phyloP scores from a whole-genome alignment of 768 basidiomycete genomes.

The Suillus brevipes region DNA sequence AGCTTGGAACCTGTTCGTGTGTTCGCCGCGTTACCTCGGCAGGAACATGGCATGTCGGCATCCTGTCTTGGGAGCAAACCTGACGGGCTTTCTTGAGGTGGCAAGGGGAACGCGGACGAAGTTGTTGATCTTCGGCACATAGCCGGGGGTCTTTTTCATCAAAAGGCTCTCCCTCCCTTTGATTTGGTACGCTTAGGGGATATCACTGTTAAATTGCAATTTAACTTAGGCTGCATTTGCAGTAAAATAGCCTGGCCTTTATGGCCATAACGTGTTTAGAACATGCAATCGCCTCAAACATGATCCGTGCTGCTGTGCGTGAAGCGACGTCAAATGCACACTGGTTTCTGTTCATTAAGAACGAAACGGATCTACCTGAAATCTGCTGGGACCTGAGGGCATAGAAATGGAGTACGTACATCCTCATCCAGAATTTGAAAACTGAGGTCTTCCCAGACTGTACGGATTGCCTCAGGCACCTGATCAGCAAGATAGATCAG shows the following conservation, averaged over 20 bases:
- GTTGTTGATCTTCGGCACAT: background rate
- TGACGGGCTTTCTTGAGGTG: background rate
- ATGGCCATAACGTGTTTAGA: background rate
- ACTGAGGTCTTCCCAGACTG: background rate
- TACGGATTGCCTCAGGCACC: background rate
- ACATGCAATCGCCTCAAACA: background rate
- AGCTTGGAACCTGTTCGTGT: background rate
- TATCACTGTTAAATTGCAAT: background rate
- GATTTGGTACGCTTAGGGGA: background rate
- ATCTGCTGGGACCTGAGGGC: background rate
- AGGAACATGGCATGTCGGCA: constrained; percentile 22
- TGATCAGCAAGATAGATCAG: background rate
- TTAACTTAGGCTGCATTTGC: background rate
- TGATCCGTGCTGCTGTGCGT: background rate
- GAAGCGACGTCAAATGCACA: too few species aligned
- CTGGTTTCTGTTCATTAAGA: background rate
- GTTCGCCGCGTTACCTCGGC: constrained; percentile 26
- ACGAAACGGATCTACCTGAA: background rate
- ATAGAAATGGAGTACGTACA: background rate
- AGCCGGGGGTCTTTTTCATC: background rate
- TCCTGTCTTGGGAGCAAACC: background rate
- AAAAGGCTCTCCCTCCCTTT: background rate
- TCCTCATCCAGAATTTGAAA: background rate
- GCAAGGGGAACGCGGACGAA: background rate
- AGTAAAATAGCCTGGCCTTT: background rate